These are phyloP conservation scores for Populus tomentosa DNA, from an alignment of 441 rosid species.

Conservation along the genomic window DNA sequence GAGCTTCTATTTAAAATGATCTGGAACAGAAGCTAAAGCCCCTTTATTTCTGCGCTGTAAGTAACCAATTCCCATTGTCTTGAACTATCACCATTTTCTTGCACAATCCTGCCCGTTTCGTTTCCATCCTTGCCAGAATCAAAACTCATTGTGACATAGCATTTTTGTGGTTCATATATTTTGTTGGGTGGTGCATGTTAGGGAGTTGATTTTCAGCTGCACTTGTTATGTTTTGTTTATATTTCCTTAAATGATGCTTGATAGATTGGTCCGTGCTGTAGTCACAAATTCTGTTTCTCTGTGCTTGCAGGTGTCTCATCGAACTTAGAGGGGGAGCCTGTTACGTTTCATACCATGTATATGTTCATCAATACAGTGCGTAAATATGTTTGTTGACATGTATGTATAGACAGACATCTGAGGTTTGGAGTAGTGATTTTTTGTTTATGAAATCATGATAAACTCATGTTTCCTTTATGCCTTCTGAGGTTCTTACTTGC, in stretches of 20 bases:
- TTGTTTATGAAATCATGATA: constrained; percentile 1
- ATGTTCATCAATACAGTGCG: not conserved
- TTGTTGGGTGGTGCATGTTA: not conserved
- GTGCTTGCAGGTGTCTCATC: constrained; percentile 18
- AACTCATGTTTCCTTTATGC: not conserved
- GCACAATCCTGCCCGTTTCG: not conserved
- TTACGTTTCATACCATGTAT: not conserved
- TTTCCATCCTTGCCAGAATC: not conserved
- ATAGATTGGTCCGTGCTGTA: not conserved
- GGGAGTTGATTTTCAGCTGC: not conserved
- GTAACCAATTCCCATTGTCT: not conserved
- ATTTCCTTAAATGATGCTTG: not conserved
- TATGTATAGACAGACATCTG: constrained; percentile 9
- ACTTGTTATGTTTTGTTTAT: not conserved
- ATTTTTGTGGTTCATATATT: not conserved
- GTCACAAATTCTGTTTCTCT: not conserved
- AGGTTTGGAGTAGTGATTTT: constrained; percentile 2
- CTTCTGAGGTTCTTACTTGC: not conserved
- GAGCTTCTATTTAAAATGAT: constrained; percentile 21
- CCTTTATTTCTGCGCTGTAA: constrained; percentile 21
- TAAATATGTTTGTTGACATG: not conserved
- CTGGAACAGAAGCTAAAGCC: constrained; percentile 3
- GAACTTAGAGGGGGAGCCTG: not conserved
- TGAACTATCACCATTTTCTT: not conserved
- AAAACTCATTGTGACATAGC: not conserved